Base-by-base conservation (phyloP, 169 alveolate species). In the Plasmodium falciparum region DNA sequence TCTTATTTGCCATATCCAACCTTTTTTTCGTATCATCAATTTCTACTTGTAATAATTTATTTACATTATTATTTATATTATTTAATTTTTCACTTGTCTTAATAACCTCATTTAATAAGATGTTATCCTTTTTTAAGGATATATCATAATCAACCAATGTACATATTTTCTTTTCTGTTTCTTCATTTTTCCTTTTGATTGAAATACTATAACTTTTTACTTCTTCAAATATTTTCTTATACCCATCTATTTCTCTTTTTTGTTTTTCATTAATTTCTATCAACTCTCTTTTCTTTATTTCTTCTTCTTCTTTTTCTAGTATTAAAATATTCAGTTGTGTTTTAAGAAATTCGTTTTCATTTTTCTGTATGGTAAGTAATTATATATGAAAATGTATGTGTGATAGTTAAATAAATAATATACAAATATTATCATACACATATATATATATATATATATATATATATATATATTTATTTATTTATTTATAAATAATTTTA, bases 241-340 rank as follows among this genome's bases (percentile, higher is more conserved):
- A 80, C 4, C 90, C 80, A 6, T 80, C 69, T 26, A 80, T 80
- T 80, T 80, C 90, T 62, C 70, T 69, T 26, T 80, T 80, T 62
- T 80, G 80, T 62, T 69, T 80, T 3, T 66, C 63, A 45, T 52
- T 80, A 12, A 62, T 80, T 39, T 29, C 20, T 26, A 67, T 72
- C 20, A 80, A 39, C 33, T 67, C 74, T 67, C 43, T 56, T 29
- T 80, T 80, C 22, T 80, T 80, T 66, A 39, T 13, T 0, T 20
- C 50, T 49, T 80, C 90, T 24, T 80, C 52, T 13, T 80, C 83
- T 61, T 80, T 80, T 62, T 80, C 85, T 45, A 80, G 62, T 45
- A 26, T 66, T 61, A 49, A 13, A 26, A 80, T 80, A 9, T 67
- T 80, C 39, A 56, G 33, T 26, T 80, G 43, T 8, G 50, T 43